These are phyloP conservation scores for Candida schatavii DNA, from an alignment of 805 yeast genomes.

Conservation along the genomic window DNA sequence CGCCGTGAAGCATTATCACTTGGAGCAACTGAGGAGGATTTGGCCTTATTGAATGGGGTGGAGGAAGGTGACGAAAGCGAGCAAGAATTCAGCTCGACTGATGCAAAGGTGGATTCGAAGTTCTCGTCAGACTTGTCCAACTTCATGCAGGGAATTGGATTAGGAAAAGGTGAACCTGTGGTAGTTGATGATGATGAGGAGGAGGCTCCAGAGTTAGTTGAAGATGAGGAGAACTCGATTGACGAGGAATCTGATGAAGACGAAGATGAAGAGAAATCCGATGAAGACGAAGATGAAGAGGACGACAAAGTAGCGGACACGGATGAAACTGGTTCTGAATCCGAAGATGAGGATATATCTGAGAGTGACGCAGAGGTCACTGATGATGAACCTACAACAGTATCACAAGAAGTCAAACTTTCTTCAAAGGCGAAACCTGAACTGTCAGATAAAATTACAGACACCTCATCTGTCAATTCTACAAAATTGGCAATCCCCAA, in stretches of 20 bases:
- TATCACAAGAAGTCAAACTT: conserved; percentile 12
- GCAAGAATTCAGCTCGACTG: conserved; percentile 47
- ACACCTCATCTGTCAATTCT: conserved; percentile 50
- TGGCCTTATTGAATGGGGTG: conserved; percentile 57
- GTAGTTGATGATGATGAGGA: conserved; percentile 32
- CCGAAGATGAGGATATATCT: conserved; percentile 12
- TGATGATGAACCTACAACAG: conserved; percentile 18
- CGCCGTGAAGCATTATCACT: conserved; percentile 74
- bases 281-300: conserved; percentile 23
- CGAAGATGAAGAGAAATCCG: conserved; percentile 33
- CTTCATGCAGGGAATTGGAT: conserved; percentile 68
- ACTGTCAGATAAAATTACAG: conserved; percentile 27
- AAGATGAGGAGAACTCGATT: conserved; percentile 37
- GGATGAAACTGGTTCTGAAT: conserved; percentile 8
- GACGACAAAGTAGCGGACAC: conserved; percentile 22
- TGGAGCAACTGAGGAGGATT: conserved; percentile 86
- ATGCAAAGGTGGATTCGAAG: conserved; percentile 36
- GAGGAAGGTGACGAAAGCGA: conserved; percentile 52
- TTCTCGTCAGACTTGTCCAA: conserved; percentile 54
- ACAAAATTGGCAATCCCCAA: conserved; percentile 58
- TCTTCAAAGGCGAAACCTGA: conserved; percentile 5
- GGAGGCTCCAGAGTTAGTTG: conserved; percentile 20
- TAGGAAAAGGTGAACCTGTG: conserved; percentile 40
- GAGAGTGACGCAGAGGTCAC: conserved; percentile 12
- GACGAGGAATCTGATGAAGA: conserved; percentile 35